A percentile compares a stretch with the other conserved stretches of the same genome.
Conservation (phyloP, 768 basidiomycete species). For the Termitomyces sp. region DNA sequence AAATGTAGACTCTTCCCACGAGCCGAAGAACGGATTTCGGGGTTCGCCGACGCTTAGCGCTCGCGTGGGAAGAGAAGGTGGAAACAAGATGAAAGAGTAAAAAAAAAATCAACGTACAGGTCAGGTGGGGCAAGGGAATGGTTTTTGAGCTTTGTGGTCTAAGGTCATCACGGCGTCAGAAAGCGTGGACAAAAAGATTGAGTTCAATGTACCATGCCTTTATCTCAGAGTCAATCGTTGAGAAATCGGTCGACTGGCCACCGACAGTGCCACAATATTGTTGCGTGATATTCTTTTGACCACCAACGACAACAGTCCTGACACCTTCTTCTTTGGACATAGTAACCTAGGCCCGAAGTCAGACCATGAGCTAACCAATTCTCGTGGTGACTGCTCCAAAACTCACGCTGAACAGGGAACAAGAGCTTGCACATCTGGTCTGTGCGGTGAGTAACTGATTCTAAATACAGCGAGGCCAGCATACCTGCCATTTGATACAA, state of each 20-base stretch:
- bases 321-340: constrained; percentile 56
- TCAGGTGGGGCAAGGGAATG: constrained; percentile 53
- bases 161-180: constrained; percentile 2
- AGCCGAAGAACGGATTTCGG: constrained; percentile 7
- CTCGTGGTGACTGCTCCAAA: background rate
- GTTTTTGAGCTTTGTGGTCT: constrained; percentile 50
- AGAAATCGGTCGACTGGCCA: constrained; percentile 55
- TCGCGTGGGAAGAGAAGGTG: constrained; percentile 13
- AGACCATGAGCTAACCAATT: background rate
- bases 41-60: constrained; percentile 7
- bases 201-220: constrained; percentile 28
- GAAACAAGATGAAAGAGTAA: background rate
- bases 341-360: constrained; percentile 36
- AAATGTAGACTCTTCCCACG: background rate
- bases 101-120: constrained; percentile 34
- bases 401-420: constrained; percentile 40
- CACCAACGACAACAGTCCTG: constrained; percentile 53
- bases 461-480: background rate
- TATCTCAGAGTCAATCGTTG: constrained; percentile 54
- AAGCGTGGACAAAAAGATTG: background rate
- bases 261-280: constrained; percentile 60
- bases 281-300: constrained; percentile 38
- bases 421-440: constrained; percentile 41
- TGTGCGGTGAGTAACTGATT: background rate
- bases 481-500: constrained; percentile 52